A percentile compares a stretch with the other conserved stretches of the same genome.
These are phyloP conservation scores for Nakazawaea anatomiae DNA, from an alignment of 805 yeast genomes.

Conservation along the genomic window DNA sequence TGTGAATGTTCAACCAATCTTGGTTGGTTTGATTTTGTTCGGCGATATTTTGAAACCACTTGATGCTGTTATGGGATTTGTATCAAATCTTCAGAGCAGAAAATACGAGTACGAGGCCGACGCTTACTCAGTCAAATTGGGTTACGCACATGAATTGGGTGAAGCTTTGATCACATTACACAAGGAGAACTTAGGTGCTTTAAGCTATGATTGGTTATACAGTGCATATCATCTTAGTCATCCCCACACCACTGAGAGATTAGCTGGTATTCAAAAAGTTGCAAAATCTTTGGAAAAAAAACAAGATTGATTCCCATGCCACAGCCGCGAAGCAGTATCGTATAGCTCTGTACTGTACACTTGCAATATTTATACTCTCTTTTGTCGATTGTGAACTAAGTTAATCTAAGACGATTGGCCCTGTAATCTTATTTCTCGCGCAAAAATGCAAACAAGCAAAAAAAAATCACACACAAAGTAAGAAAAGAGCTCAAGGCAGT, in stretches of 20 bases:
- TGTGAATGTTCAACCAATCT: constrained; percentile 53
- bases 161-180: constrained; percentile 69
- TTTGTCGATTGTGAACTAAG: no score
- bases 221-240: constrained; percentile 88
- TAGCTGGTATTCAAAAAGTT: constrained; percentile 55
- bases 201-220: constrained; percentile 86
- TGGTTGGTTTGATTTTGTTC: constrained; percentile 79
- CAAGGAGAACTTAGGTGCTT: constrained; percentile 75
- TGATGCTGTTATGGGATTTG: constrained; percentile 61
- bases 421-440: no score
- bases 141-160: constrained; percentile 63
- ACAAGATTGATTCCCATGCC: neutral
- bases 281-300: constrained; percentile 25
- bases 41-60: constrained; percentile 74
- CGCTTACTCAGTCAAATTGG: constrained; percentile 69
- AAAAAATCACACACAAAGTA: neutral
- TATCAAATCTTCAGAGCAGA: constrained; percentile 69
- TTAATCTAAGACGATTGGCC: no score
- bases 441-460: neutral
- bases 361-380: no score
- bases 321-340: neutral
- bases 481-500: neutral
- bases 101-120: constrained; percentile 93
- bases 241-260: constrained; percentile 88
- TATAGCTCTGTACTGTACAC: no score